Evolutionary conservation across 306 rosid genomes (phyloP), one percentile per base, ranked within the genome.

Genomic region (Comarum palustre): DNA sequence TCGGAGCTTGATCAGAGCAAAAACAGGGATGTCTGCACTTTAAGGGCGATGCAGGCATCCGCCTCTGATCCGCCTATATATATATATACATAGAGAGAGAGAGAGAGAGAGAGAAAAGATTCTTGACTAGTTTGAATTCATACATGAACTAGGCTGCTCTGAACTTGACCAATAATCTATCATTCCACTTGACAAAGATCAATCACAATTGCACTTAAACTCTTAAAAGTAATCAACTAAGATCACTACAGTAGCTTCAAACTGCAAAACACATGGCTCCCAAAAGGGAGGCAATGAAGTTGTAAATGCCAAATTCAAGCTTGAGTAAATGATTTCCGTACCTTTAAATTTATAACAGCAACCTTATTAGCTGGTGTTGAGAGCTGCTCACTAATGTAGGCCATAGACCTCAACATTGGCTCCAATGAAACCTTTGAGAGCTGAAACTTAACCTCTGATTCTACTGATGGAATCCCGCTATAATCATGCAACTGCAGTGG

Each of bases 321-420:
- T 39, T 36, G 42, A 34, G 54, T 73, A 69, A 67, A 57, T 48
- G 69, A 72, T 59, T 79, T 68, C 46, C 41, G 38, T 73, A 90
- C 98, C 90, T 88, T 91, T 78, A 94, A 86, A 80, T 89, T 91
- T 81, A 94, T 88, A 80, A 92, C 95, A 73, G 99, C 97, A 80
- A 94, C 95, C 83, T 89, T 94, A 85, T 90, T 92, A 58, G 94
- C 98, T 43, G 98, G 98, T 31, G 80, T 82, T 47, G 98, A 92
- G 55, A 92, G 96, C 78, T 92, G 98, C 59, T 90, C 96, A 8
- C 91, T 92, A 58, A 92, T 92, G 84, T 84, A 86, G 54, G 96
- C 92, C 98, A 90, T 92, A 79, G 92, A 90, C 88, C 84, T 87
- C 82, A 94, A 79, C 92, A 91, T 90, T 24, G 97, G 99, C 78